Percentiles rank a stretch among this genome's conserved stretches.
Evolutionary conservation across 2,329 filamentous ascomycete species (phyloP).

Genomic region (Fusarium sp.): DNA sequence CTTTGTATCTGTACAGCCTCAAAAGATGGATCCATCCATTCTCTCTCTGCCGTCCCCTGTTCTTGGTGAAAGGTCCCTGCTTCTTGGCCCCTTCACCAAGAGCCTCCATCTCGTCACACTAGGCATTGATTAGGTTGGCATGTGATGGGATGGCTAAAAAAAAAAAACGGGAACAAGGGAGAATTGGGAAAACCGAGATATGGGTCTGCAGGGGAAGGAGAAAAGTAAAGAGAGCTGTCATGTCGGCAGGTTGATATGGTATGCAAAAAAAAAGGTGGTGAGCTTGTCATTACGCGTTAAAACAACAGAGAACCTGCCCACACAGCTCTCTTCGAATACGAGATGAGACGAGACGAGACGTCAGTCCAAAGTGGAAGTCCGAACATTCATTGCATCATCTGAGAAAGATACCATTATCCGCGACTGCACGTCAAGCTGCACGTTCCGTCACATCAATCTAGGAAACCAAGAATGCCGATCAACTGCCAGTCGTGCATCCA

Average conservation of each 20-base stretch:
- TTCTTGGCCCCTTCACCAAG: slow-evolving; percentile 5
- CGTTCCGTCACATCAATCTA: slow-evolving; percentile 4
- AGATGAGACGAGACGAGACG: background rate
- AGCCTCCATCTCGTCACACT: slow-evolving; percentile 5
- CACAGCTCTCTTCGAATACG: slow-evolving; percentile 7
- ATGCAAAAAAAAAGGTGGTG: background rate
- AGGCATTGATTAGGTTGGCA: slow-evolving; percentile 19
- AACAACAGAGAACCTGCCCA: background rate
- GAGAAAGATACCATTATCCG: slow-evolving; percentile 14
- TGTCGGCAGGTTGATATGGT: background rate
- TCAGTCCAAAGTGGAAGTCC: background rate
- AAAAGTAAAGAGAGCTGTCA: background rate
- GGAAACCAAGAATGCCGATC: slow-evolving; percentile 29
- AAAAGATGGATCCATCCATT: background rate
- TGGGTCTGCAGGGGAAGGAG: background rate
- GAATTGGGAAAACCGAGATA: slow-evolving; percentile 6
- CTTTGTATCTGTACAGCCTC: background rate
- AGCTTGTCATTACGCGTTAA: slow-evolving; percentile 27
- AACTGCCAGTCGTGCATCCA: slow-evolving; percentile 37
- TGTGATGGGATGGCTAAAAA: slow-evolving; percentile 24
- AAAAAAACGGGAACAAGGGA: slow-evolving; percentile 1
- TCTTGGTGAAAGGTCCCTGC: background rate
- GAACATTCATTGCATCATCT: background rate
- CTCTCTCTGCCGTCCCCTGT: slow-evolving; percentile 6
- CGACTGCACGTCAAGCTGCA: slow-evolving; percentile 34